Conservation (phyloP, 78 protist genomes). For the Paratrimastix pyriformis region DNA sequence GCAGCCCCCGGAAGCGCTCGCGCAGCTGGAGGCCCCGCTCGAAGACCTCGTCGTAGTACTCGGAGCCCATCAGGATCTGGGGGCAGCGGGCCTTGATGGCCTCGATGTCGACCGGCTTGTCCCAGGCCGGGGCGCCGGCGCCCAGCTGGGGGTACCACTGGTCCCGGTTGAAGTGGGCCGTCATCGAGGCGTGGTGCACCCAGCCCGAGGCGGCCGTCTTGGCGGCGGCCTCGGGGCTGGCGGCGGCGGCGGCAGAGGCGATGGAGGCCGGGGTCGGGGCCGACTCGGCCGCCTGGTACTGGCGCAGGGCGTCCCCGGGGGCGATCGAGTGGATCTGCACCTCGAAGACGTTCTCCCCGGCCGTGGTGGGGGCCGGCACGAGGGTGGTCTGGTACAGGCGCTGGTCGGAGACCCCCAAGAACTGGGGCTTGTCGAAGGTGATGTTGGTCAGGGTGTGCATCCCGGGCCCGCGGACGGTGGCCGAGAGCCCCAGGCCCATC, state of each 20-base stretch:
- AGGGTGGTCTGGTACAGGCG: conserved; percentile 4
- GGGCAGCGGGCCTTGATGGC: conserved; percentile 4
- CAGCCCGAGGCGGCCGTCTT: not conserved
- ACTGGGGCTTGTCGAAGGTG: conserved; percentile 16
- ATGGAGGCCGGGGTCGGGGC: not conserved
- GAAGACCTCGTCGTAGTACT: conserved; percentile 13
- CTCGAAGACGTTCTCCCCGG: not conserved
- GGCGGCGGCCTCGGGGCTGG: not conserved
- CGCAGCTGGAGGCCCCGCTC: conserved; percentile 9
- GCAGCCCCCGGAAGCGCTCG: not conserved
- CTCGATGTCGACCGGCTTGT: not conserved
- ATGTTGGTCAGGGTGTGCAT: conserved; percentile 1
- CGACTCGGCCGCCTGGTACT: not conserved
- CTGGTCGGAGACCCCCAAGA: not conserved
- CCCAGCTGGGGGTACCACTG: too few relatives aligned
- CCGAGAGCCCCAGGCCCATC: conserved; percentile 14
- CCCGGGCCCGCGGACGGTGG: not conserved
- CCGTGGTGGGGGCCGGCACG: not conserved
- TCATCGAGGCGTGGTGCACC: conserved; percentile 2
- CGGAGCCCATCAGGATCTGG: not conserved
- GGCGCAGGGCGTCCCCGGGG: not conserved
- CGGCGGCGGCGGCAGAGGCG: not conserved
- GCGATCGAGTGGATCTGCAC: not conserved
- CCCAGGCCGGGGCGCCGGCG: too few relatives aligned
- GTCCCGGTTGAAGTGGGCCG: not conserved